Evolutionary conservation across 176 grass and related monocot genomes (phyloP).

Genomic region (Bothriochloa decipiens): DNA sequence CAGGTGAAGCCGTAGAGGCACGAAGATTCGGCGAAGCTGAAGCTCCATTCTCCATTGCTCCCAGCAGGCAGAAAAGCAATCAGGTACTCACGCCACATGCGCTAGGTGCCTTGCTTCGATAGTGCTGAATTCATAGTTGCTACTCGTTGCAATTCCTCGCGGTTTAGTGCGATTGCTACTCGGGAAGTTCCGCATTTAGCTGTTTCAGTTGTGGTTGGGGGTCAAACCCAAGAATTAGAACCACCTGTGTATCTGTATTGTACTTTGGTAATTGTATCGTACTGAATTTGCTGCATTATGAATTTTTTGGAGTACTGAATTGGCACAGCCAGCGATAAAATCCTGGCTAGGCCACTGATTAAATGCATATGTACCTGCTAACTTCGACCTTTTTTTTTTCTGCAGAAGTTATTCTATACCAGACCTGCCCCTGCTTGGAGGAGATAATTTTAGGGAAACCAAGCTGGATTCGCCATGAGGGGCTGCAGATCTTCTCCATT

Average conservation of each 20-base stretch:
- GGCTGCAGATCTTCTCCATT: conserved; percentile 98
- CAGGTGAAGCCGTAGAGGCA: neutral
- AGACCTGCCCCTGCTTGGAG: neutral
- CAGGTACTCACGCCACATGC: neutral
- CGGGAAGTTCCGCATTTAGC: neutral
- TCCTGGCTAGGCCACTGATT: neutral
- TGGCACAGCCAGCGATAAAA: neutral
- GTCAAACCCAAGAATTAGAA: neutral
- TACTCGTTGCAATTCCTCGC: neutral
- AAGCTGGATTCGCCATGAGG: conserved; percentile 83
- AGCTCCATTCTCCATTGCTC: neutral
- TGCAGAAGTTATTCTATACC: neutral
- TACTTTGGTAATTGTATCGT: neutral
- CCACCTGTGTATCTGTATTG: neutral
- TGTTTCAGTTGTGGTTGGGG: neutral
- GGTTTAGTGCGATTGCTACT: neutral
- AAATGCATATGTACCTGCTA: neutral
- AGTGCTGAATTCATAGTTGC: neutral
- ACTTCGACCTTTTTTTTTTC: neutral
- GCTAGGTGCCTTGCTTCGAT: neutral
- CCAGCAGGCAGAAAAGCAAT: neutral
- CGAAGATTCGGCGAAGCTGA: neutral
- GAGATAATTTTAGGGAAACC: conserved; percentile 92
- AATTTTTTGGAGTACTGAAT: neutral
- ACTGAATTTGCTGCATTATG: neutral